These are phyloP conservation scores for Zygosaccharomyces siamensis DNA, from an alignment of 805 yeast genomes.

Conservation along the genomic window DNA sequence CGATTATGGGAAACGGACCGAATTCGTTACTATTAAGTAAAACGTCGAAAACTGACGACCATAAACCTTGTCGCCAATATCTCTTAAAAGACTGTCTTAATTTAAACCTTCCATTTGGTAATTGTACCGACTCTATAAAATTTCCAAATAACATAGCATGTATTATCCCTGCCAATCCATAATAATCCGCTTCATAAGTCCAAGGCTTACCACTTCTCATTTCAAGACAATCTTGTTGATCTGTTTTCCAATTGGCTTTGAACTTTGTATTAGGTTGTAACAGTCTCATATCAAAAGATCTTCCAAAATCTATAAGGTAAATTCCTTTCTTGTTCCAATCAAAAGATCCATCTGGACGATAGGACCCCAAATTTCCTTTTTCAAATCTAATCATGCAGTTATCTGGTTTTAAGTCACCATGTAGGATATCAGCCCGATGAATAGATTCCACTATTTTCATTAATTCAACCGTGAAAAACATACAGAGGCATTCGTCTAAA, in stretches of 20 bases:
- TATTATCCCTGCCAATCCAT: constrained; percentile 70
- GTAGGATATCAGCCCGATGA: constrained; percentile 66
- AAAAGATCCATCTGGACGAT: constrained; percentile 34
- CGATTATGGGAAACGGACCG: constrained; percentile 40
- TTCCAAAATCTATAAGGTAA: constrained; percentile 73
- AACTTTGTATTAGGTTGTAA: constrained; percentile 51
- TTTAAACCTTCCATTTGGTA: constrained; percentile 31
- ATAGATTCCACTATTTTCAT: constrained; percentile 53
- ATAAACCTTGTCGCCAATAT: constrained; percentile 69
- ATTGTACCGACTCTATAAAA: constrained; percentile 44
- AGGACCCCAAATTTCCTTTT: constrained; percentile 25
- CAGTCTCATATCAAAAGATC: constrained; percentile 65
- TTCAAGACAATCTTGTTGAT: constrained; percentile 68
- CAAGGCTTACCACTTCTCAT: constrained; percentile 58
- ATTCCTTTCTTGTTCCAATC: constrained; percentile 55
- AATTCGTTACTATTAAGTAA: constrained; percentile 53
- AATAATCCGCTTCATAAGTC: constrained; percentile 79
- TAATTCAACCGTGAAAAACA: constrained; percentile 62
- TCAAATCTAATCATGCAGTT: constrained; percentile 71
- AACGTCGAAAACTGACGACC: constrained; percentile 62
- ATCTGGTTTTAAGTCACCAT: constrained; percentile 83
- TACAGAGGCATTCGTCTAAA: constrained; percentile 57
- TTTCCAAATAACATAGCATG: constrained; percentile 72
- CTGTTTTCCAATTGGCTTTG: constrained; percentile 54
- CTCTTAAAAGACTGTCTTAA: constrained; percentile 51